Conservation (phyloP, 2,329 filamentous ascomycete genomes). For the Botryosphaeria agaves region DNA sequence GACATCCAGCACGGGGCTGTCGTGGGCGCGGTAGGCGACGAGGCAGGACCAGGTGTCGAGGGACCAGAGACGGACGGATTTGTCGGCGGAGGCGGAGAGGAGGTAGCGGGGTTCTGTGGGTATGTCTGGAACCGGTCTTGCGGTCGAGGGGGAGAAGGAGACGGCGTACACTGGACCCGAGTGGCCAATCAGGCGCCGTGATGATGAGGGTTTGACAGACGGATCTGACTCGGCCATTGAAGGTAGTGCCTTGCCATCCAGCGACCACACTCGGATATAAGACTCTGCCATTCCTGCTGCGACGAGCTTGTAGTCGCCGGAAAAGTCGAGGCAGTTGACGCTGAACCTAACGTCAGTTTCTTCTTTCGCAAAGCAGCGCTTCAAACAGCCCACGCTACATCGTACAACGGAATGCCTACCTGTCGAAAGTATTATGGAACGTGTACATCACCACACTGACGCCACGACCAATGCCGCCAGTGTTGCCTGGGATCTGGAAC, state of each 20-base stretch:
- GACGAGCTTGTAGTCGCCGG: constrained; percentile 71
- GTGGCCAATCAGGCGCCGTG: constrained; percentile 68
- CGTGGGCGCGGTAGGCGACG: constrained; percentile 86
- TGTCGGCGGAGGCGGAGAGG: constrained; percentile 74
- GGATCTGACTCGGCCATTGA: constrained; percentile 40
- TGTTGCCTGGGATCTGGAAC: constrained; percentile 72
- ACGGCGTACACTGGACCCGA: constrained; percentile 78
- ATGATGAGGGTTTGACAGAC: constrained; percentile 48
- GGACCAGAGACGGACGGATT: constrained; percentile 82
- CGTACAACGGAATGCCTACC: constrained; percentile 34
- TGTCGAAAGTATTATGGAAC: constrained; percentile 90
- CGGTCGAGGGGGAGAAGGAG: constrained; percentile 62
- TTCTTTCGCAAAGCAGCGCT: no score
- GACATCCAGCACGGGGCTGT: constrained; percentile 75
- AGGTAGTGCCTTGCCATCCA: constrained; percentile 68
- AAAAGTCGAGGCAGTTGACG: constrained; percentile 89
- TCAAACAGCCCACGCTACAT: no score
- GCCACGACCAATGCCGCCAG: constrained; percentile 65
- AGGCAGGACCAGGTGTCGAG: constrained; percentile 83
- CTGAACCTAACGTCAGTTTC: constrained; percentile 22
- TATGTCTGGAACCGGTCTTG: constrained; percentile 26
- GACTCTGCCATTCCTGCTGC: constrained; percentile 85
- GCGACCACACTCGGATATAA: constrained; percentile 85
- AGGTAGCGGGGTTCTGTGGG: constrained; percentile 55
- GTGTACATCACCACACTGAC: constrained; percentile 95